Evolutionary conservation across 805 yeast species (phyloP).

Genomic region (Candida mattraensis): DNA sequence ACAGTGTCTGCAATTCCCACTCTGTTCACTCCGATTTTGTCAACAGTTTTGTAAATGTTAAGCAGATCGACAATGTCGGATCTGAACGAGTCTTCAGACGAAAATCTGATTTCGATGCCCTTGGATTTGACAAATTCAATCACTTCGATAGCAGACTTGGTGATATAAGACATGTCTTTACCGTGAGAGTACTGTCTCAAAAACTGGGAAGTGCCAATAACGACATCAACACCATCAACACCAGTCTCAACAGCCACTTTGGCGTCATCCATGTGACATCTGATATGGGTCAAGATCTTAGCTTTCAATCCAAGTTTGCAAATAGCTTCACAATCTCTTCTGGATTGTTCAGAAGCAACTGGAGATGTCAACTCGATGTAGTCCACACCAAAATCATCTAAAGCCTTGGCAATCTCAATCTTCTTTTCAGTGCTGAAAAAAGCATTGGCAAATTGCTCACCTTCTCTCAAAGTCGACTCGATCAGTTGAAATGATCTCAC

Average conservation of each 20-base stretch:
- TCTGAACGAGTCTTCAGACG: slow-evolving; percentile 61
- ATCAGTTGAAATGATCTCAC: slow-evolving; percentile 53
- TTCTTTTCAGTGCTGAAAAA: slow-evolving; percentile 57
- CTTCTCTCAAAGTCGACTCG: slow-evolving; percentile 61
- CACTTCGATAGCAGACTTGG: slow-evolving; percentile 56
- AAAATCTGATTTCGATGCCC: slow-evolving; percentile 58
- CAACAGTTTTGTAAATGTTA: slow-evolving; percentile 59
- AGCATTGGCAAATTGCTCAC: slow-evolving; percentile 65
- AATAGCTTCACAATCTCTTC: slow-evolving; percentile 57
- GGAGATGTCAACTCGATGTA: slow-evolving; percentile 62
- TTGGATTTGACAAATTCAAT: slow-evolving; percentile 60
- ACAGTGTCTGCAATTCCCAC: slow-evolving; percentile 66
- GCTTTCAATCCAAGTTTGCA: slow-evolving; percentile 55
- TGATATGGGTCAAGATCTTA: slow-evolving; percentile 56
- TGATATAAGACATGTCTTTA: slow-evolving; percentile 60
- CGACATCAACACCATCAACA: slow-evolving; percentile 62
- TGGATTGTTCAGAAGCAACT: slow-evolving; percentile 57
- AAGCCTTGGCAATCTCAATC: slow-evolving; percentile 58
- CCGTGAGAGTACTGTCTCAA: slow-evolving; percentile 58
- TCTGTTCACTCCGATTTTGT: slow-evolving; percentile 60
- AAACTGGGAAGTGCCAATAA: slow-evolving; percentile 59
- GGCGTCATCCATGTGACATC: slow-evolving; percentile 65
- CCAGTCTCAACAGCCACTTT: slow-evolving; percentile 61
- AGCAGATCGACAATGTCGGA: slow-evolving; percentile 59
- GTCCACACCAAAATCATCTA: slow-evolving; percentile 62